A percentile compares a stretch with the other conserved stretches of the same genome.
Conservation (phyloP, 345 rosid genomes). For the Populus simonii region DNA sequence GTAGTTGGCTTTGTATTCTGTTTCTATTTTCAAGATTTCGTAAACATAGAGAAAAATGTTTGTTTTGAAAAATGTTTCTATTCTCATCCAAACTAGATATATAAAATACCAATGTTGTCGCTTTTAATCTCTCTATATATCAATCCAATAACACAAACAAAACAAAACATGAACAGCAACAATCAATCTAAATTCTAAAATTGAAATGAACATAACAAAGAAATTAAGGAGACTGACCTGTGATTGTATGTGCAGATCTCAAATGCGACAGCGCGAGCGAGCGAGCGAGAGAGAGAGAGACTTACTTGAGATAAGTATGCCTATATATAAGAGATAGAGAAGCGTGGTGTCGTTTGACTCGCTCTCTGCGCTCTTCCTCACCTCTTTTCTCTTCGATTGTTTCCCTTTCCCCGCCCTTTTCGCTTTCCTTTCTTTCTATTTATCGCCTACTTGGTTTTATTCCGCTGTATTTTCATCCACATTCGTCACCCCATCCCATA, state of each 20-base stretch:
- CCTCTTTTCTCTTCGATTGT: no score
- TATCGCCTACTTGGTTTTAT: neutral
- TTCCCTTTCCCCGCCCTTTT: neutral
- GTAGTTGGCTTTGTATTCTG: no score
- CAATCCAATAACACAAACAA: no score
- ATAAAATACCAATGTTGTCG: no score
- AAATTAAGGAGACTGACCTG: neutral
- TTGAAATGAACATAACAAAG: neutral
- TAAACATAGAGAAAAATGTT: no score
- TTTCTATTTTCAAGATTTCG: no score
- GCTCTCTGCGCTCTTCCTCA: neutral
- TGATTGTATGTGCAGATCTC: neutral
- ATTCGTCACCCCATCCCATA: neutral
- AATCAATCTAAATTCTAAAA: neutral
- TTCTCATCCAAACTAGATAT: no score
- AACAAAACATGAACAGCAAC: no score
- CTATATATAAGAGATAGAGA: neutral
- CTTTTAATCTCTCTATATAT: no score
- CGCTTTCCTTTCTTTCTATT: neutral
- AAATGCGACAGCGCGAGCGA: neutral
- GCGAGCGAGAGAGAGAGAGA: neutral
- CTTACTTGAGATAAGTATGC: neutral
- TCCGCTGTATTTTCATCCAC: neutral
- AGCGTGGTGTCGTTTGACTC: conserved; percentile 9
- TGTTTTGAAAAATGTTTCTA: no score